Conservation (phyloP, 768 basidiomycete genomes). For the Postia placenta region DNA sequence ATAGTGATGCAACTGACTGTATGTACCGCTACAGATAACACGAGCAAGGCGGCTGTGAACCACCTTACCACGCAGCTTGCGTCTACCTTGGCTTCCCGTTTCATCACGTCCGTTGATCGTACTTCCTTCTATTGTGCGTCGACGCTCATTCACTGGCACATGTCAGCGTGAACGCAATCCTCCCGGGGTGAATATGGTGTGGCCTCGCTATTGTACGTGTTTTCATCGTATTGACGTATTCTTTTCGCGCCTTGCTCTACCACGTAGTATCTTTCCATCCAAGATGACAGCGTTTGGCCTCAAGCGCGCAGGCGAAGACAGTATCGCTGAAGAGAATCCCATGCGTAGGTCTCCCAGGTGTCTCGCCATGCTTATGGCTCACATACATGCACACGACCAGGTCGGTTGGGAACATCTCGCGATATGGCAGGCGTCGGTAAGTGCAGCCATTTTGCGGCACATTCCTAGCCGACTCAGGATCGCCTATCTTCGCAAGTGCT, state of each 20-base stretch:
- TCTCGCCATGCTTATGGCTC: not conserved
- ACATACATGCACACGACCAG: constrained; percentile 32
- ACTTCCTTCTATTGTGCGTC: not conserved
- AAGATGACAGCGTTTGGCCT: constrained; percentile 80
- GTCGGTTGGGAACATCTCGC: constrained; percentile 55
- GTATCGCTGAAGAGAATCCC: constrained; percentile 50
- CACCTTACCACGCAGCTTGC: constrained; percentile 74
- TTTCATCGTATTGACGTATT: no score
- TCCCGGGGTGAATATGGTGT: constrained; percentile 76
- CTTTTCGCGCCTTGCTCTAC: not conserved
- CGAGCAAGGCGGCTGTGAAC: constrained; percentile 85
- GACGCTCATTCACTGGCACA: not conserved
- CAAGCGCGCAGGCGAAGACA: constrained; percentile 46
- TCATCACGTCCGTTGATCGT: constrained; percentile 53
- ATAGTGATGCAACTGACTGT: not conserved
- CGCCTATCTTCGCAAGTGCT: constrained; percentile 22
- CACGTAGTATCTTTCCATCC: constrained; percentile 61
- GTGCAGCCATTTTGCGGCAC: constrained; percentile 7
- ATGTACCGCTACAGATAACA: constrained; percentile 43
- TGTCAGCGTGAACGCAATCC: constrained; percentile 76
- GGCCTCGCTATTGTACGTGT: no score
- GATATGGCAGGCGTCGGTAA: constrained; percentile 65
- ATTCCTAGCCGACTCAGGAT: no score
- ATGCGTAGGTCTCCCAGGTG: constrained; percentile 52
- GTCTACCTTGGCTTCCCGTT: constrained; percentile 48